These are phyloP conservation scores for Catharanthus roseus DNA, from an alignment of 257 asterid genomes.

Conservation along the genomic window DNA sequence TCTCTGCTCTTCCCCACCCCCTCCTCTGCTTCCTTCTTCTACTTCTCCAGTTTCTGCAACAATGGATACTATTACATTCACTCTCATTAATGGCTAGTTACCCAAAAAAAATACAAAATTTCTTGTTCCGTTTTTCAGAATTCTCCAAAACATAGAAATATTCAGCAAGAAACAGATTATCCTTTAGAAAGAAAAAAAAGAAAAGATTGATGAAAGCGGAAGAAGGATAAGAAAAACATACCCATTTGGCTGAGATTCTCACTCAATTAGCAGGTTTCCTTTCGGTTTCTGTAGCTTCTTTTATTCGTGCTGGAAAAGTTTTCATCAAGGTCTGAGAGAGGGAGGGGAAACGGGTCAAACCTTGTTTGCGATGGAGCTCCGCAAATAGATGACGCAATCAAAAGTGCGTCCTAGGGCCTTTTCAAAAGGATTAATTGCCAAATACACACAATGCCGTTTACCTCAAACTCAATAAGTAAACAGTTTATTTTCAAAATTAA, in stretches of 20 bases:
- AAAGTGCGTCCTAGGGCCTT: too few relatives aligned
- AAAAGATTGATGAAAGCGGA: neutral
- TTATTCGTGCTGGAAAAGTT: neutral
- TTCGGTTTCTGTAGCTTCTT: neutral
- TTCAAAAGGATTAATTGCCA: too few relatives aligned
- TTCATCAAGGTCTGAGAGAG: neutral
- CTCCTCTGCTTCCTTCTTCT: conserved; percentile 15
- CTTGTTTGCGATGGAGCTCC: too few relatives aligned
- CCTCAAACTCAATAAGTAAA: too few relatives aligned
- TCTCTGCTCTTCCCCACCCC: conserved; percentile 14
- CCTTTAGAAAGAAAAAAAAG: neutral
- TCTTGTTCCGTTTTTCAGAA: too few relatives aligned
- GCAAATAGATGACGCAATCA: too few relatives aligned
- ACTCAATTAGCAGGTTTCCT: neutral
- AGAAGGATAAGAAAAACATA: neutral
- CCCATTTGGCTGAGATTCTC: conserved; percentile 4
- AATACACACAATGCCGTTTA: too few relatives aligned
- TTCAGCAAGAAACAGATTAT: neutral
- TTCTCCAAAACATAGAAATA: neutral
- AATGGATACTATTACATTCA: too few relatives aligned
- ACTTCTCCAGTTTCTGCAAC: conserved; percentile 14
- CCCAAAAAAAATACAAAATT: too few relatives aligned
- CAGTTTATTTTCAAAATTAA: too few relatives aligned
- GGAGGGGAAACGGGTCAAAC: conserved; percentile 3
- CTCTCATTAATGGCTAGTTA: too few relatives aligned